These are phyloP conservation scores for Aspergillus pseudoglaucus DNA, from an alignment of 2,329 filamentous ascomycete genomes.

Conservation along the genomic window DNA sequence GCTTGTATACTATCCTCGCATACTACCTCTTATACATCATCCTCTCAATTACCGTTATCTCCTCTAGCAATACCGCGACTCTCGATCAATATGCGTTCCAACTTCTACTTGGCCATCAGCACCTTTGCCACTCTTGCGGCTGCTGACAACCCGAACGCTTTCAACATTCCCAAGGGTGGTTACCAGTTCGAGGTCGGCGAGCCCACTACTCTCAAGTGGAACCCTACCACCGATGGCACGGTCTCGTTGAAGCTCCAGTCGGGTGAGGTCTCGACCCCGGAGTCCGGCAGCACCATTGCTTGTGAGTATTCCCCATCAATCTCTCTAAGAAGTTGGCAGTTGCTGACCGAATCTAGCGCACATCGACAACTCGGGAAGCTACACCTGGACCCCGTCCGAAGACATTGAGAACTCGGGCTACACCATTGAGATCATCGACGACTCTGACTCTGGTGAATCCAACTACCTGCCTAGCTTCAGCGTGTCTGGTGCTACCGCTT, in stretches of 20 bases:
- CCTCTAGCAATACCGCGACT: neutral
- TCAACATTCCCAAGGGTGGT: constrained; percentile 40
- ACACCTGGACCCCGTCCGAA: constrained; percentile 42
- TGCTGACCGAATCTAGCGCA: constrained; percentile 27
- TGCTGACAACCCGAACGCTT: constrained; percentile 41
- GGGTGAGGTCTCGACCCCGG: constrained; percentile 35
- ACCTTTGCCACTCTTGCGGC: constrained; percentile 40
- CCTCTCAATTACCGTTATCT: neutral
- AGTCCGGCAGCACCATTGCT: constrained; percentile 36
- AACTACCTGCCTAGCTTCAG: constrained; percentile 51
- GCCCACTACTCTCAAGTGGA: constrained; percentile 44
- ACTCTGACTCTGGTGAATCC: constrained; percentile 35
- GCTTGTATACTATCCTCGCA: constrained; percentile 1
- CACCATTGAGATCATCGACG: constrained; percentile 49
- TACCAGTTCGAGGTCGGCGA: constrained; percentile 43
- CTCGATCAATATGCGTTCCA: constrained; percentile 40
- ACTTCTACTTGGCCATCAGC: constrained; percentile 37
- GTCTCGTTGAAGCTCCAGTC: constrained; percentile 48
- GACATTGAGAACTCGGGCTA: constrained; percentile 42
- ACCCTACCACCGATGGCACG: constrained; percentile 44
- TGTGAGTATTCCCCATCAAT: constrained; percentile 28
- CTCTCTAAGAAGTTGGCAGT: neutral
- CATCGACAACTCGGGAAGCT: constrained; percentile 45
- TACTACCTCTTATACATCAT: neutral
- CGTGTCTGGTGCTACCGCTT: constrained; percentile 39